A percentile compares a stretch with the other conserved stretches of the same genome.
Conservation (phyloP, 2,329 filamentous ascomycete genomes). For the Colletotrichum coccodes region DNA sequence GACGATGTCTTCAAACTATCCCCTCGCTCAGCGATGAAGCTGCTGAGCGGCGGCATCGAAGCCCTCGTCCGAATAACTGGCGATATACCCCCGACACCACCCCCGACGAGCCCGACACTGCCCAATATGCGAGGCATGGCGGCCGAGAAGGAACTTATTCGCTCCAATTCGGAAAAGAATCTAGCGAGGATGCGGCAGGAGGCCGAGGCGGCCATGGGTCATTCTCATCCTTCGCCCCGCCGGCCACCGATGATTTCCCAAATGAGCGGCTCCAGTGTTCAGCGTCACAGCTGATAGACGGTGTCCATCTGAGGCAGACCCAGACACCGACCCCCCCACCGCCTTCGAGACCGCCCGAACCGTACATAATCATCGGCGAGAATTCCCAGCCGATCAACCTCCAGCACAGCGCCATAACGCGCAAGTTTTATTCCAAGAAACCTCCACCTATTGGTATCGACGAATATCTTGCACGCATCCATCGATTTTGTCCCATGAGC, state of each 20-base stretch:
- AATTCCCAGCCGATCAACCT: slow-evolving; percentile 78
- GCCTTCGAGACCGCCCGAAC: slow-evolving; percentile 48
- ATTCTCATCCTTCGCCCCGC: slow-evolving; percentile 3
- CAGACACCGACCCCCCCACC: slow-evolving; percentile 46
- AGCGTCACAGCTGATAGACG: slow-evolving; percentile 27
- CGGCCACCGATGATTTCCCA: slow-evolving; percentile 31
- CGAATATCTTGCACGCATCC: slow-evolving; percentile 87
- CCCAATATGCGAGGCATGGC: slow-evolving; percentile 73
- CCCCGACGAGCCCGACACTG: slow-evolving; percentile 70
- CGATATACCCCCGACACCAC: slow-evolving; percentile 84
- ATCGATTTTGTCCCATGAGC: slow-evolving; percentile 92
- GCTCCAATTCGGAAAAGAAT: slow-evolving; percentile 66
- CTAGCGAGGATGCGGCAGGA: slow-evolving; percentile 56
- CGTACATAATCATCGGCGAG: slow-evolving; percentile 72
- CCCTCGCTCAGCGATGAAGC: slow-evolving; percentile 79
- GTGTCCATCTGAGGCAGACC: slow-evolving; percentile 32
- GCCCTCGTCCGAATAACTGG: slow-evolving; percentile 77
- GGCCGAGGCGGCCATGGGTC: slow-evolving; percentile 40
- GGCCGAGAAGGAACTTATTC: slow-evolving; percentile 69
- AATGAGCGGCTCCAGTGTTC: slow-evolving; percentile 21
- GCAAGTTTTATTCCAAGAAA: slow-evolving; percentile 92
- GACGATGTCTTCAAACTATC: slow-evolving; percentile 80
- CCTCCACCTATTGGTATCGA: slow-evolving; percentile 84
- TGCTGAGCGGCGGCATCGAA: slow-evolving; percentile 80
- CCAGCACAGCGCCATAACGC: slow-evolving; percentile 86